These are phyloP conservation scores for Lathyrus aphaca DNA, from an alignment of 306 rosid genomes.

Conservation along the genomic window DNA sequence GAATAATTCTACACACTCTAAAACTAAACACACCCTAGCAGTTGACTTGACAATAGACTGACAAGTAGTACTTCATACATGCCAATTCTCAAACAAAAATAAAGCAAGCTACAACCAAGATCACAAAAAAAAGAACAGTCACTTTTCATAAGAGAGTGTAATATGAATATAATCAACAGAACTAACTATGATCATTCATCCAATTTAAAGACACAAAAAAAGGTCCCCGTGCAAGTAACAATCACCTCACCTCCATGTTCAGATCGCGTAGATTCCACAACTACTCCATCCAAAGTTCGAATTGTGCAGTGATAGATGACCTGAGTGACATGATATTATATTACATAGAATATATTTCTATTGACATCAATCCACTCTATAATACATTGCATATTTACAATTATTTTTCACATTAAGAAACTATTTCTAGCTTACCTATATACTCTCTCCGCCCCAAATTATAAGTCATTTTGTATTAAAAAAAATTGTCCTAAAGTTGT, in stretches of 20 bases:
- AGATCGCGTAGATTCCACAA: constrained; percentile 76
- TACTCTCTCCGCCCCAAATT: too few species aligned
- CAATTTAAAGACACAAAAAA: constrained; percentile 14
- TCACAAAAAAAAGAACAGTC: not conserved
- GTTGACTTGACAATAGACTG: not conserved
- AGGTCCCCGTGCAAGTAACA: constrained; percentile 10
- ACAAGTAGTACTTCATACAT: constrained; percentile 7
- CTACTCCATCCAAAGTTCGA: constrained; percentile 87
- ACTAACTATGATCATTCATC: constrained; percentile 4
- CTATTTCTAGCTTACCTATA: constrained; percentile 10
- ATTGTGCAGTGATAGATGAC: constrained; percentile 79
- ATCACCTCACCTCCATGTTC: constrained; percentile 75
- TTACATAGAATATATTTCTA: not conserved
- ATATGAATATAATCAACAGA: constrained; percentile 5
- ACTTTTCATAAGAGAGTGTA: constrained; percentile 11
- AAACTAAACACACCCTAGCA: not conserved
- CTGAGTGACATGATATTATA: constrained; percentile 44
- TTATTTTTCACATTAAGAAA: constrained; percentile 8
- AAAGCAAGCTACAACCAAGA: constrained; percentile 16
- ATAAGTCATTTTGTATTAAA: too few species aligned
- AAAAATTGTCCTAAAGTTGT: too few species aligned
- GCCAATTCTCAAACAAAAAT: constrained; percentile 27
- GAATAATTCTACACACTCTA: not conserved
- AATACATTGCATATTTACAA: constrained; percentile 13
- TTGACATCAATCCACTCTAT: constrained; percentile 27